Conservation (phyloP, 441 rosid species). For the Pelargonium exstipulatum region DNA sequence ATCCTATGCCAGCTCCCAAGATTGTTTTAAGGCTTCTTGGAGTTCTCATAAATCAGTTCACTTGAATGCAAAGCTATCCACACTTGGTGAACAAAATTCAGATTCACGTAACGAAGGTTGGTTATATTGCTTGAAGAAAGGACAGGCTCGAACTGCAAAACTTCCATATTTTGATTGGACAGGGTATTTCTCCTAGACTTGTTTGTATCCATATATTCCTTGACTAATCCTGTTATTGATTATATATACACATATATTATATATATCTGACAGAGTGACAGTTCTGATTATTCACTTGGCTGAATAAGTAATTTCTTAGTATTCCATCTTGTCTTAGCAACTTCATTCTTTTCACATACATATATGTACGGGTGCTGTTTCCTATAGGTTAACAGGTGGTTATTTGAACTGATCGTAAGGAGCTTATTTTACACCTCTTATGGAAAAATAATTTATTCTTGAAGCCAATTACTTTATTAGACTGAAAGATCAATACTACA, state of each 20-base stretch:
- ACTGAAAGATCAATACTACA: neutral
- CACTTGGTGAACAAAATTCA: conserved; percentile 38
- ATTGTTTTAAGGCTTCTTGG: conserved; percentile 92
- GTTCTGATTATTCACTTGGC: neutral
- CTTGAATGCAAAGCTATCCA: conserved; percentile 56
- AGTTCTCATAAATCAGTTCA: conserved; percentile 84
- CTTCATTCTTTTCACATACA: neutral
- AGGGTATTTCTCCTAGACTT: conserved; percentile 46
- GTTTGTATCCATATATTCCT: neutral
- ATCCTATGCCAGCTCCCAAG: conserved; percentile 57
- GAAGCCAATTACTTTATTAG: neutral
- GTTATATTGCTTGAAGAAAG: conserved; percentile 69
- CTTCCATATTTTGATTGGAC: conserved; percentile 90
- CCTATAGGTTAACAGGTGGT: neutral
- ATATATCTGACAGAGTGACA: neutral
- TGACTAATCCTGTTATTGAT: neutral
- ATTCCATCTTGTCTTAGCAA: neutral
- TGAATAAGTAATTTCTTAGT: neutral
- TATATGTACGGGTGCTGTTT: neutral
- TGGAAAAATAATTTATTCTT: neutral
- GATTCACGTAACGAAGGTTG: conserved; percentile 53
- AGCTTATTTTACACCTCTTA: neutral
- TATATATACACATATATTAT: neutral
- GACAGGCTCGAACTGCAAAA: conserved; percentile 54
- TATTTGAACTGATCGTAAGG: neutral